These are phyloP conservation scores for Psilocybe sp. DNA, from an alignment of 768 basidiomycete species.

Conservation along the genomic window DNA sequence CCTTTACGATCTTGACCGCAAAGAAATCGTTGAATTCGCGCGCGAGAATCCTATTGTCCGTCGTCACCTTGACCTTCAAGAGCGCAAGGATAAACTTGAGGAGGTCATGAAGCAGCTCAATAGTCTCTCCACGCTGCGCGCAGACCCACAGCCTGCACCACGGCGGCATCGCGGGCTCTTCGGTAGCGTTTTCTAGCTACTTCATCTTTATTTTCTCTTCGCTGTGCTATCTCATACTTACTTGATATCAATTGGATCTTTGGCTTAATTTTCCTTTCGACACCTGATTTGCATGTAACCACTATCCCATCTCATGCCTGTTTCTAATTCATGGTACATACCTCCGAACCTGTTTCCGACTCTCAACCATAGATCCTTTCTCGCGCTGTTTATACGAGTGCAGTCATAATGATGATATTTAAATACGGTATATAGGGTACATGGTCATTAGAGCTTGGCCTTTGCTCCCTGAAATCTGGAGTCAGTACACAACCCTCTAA, in stretches of 20 bases:
- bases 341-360: background rate
- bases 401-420: background rate
- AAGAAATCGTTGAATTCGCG: conserved; percentile 88
- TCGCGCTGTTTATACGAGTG: background rate
- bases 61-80: conserved; percentile 89
- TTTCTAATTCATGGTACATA: background rate
- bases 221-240: conserved; percentile 6
- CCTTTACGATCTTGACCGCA: conserved; percentile 89
- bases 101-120: conserved; percentile 98
- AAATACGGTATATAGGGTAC: conserved; percentile 1
- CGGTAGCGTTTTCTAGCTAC: conserved; percentile 60
- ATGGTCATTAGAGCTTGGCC: conserved; percentile 39
- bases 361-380: conserved; percentile 4
- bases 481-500: background rate
- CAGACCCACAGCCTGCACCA: conserved; percentile 73
- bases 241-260: conserved; percentile 10
- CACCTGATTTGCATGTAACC: conserved; percentile 7
- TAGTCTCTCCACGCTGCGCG: conserved; percentile 82
- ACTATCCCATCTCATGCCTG: conserved; percentile 10
- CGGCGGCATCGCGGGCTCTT: conserved; percentile 79
- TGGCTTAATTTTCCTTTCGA: background rate
- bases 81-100: conserved; percentile 95
- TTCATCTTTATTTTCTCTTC: conserved; percentile 6
- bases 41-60: conserved; percentile 91
- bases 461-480: conserved; percentile 31